Evolutionary conservation across 2,329 filamentous ascomycete genomes (phyloP).

Genomic region (Pseudocercospora crystallina): DNA sequence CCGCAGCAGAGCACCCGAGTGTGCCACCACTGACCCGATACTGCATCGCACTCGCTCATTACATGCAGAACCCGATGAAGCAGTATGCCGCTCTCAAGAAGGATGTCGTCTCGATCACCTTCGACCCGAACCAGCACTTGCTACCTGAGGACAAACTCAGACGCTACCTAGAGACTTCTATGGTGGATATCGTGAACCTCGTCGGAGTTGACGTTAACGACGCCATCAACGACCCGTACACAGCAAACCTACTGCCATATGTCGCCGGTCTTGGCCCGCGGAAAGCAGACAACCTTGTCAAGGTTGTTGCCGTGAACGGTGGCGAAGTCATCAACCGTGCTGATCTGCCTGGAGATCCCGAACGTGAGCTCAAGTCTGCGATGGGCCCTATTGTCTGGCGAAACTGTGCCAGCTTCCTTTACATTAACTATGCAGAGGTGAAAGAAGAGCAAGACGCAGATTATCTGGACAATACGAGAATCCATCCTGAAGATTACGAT

Average conservation of each 20-base stretch:
- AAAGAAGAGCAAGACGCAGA: slow-evolving; percentile 67
- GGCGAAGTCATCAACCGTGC: slow-evolving; percentile 80
- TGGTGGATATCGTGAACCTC: slow-evolving; percentile 98
- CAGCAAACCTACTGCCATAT: slow-evolving; percentile 84
- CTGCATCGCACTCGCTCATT: slow-evolving; percentile 83
- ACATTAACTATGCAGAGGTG: slow-evolving; percentile 67
- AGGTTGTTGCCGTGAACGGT: slow-evolving; percentile 88
- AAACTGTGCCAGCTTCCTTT: slow-evolving; percentile 95
- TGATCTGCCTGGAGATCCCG: slow-evolving; percentile 84
- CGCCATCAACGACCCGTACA: slow-evolving; percentile 75
- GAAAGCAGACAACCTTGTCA: slow-evolving; percentile 81
- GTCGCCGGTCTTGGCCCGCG: slow-evolving; percentile 88
- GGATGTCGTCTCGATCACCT: slow-evolving; percentile 81
- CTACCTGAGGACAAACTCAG: slow-evolving; percentile 83
- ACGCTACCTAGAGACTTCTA: slow-evolving; percentile 86
- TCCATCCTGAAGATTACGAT: slow-evolving; percentile 98
- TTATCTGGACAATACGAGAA: slow-evolving; percentile 92
- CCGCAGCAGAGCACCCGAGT: slow-evolving; percentile 75
- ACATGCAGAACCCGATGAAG: slow-evolving; percentile 93
- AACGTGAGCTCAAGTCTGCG: slow-evolving; percentile 58
- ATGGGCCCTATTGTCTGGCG: slow-evolving; percentile 91
- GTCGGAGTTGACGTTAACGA: slow-evolving; percentile 95
- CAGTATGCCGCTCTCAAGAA: slow-evolving; percentile 92
- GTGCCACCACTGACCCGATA: slow-evolving; percentile 79
- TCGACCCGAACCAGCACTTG: slow-evolving; percentile 86